A percentile compares a stretch with the other conserved stretches of the same genome.
Evolutionary conservation across 1,284 basidiomycete genomes (phyloP).

Genomic region (Tremellales sp.): DNA sequence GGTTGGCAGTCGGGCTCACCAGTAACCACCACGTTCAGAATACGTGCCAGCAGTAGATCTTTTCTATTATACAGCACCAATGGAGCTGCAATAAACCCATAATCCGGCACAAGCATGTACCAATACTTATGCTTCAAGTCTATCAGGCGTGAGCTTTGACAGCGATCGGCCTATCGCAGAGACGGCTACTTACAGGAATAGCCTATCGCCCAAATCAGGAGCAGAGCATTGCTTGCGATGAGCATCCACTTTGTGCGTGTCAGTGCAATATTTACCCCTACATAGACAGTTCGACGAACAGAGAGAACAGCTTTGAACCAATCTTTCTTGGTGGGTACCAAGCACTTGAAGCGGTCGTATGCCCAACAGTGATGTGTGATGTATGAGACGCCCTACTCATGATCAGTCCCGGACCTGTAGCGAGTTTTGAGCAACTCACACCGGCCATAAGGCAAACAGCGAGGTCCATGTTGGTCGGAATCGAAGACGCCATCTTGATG

Average conservation of each 20-base stretch:
- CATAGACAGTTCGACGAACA: slow-evolving; percentile 9
- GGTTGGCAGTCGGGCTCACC: slow-evolving; percentile 11
- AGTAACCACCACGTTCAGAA: slow-evolving; percentile 18
- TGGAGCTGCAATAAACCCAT: slow-evolving; percentile 22
- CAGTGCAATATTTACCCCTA: too few species aligned
- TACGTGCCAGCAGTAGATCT: slow-evolving; percentile 11
- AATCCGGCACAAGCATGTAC: slow-evolving; percentile 15
- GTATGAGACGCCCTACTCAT: slow-evolving; percentile 14
- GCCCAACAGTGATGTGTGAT: slow-evolving; percentile 23
- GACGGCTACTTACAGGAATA: slow-evolving; percentile 13
- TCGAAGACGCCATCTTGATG: neutral
- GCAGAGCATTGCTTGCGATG: slow-evolving; percentile 8
- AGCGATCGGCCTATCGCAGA: neutral
- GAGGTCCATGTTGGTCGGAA: slow-evolving; percentile 6
- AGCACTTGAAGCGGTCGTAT: slow-evolving; percentile 27
- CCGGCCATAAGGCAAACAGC: slow-evolving; percentile 10
- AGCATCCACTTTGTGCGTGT: slow-evolving; percentile 24
- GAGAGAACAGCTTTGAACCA: slow-evolving; percentile 31
- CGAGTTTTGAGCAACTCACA: slow-evolving; percentile 7
- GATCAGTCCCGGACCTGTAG: neutral
- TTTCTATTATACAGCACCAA: slow-evolving; percentile 12
- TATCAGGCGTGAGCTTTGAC: neutral
- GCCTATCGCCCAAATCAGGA: slow-evolving; percentile 20
- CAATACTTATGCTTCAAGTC: slow-evolving; percentile 21
- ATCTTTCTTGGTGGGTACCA: slow-evolving; percentile 28